Conservation (phyloP, 495 filamentous ascomycete species). For the Penicillium silybi region DNA sequence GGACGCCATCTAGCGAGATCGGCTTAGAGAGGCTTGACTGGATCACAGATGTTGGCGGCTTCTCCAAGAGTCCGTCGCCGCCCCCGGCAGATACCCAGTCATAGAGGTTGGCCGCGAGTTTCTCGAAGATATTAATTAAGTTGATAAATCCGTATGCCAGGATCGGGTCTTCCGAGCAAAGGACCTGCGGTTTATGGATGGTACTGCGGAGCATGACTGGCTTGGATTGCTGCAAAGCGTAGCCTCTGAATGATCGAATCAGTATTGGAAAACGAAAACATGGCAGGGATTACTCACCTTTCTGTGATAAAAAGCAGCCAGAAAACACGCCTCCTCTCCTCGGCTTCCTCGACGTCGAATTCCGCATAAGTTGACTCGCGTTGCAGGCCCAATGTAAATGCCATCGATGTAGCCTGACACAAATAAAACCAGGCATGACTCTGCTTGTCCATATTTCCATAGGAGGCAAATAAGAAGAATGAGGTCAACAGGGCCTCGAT, state of each 20-base stretch:
- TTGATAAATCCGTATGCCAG: slow-evolving; percentile 50
- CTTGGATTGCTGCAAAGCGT: slow-evolving; percentile 51
- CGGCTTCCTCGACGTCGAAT: slow-evolving; percentile 41
- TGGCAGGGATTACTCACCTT: slow-evolving; percentile 30
- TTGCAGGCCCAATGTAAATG: slow-evolving; percentile 56
- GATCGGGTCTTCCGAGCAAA: slow-evolving; percentile 45
- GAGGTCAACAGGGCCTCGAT: slow-evolving; percentile 70
- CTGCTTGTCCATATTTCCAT: slow-evolving; percentile 60
- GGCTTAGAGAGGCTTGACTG: slow-evolving; percentile 38
- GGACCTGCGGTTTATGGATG: slow-evolving; percentile 43
- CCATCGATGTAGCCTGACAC: slow-evolving; percentile 57
- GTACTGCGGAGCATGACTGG: slow-evolving; percentile 52
- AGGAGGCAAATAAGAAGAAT: slow-evolving; percentile 75
- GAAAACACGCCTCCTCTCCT: slow-evolving; percentile 55
- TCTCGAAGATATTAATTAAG: slow-evolving; percentile 50
- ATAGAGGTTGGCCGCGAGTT: slow-evolving; percentile 39
- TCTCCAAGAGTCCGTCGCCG: slow-evolving; percentile 33
- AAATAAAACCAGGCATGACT: slow-evolving; percentile 59
- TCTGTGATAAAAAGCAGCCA: slow-evolving; percentile 64
- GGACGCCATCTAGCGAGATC: slow-evolving; percentile 42
- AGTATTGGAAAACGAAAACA: background rate
- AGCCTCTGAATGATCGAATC: slow-evolving; percentile 25
- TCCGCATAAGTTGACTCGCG: slow-evolving; percentile 51
- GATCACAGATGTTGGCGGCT: slow-evolving; percentile 35
- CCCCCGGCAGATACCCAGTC: slow-evolving; percentile 42